Evolutionary conservation across 2,329 filamentous ascomycete species (phyloP).

Genomic region (Colletotrichum lentis): DNA sequence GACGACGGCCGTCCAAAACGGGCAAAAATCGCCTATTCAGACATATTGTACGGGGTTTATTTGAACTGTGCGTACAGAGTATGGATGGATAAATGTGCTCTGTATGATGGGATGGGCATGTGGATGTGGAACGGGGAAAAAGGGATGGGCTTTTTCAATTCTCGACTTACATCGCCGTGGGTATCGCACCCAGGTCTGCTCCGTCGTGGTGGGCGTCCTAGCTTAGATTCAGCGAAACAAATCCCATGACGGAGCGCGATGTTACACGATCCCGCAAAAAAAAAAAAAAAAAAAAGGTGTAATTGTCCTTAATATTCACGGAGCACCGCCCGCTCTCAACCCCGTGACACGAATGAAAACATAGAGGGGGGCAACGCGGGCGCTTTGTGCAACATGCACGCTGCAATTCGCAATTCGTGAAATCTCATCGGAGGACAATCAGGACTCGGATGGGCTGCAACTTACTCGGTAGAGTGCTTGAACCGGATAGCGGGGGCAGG

Average conservation of each 20-base stretch:
- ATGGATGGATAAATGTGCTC: too few species aligned
- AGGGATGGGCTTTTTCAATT: too few species aligned
- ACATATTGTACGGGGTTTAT: not conserved
- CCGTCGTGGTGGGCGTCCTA: constrained; percentile 18
- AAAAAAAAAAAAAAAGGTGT: too few species aligned
- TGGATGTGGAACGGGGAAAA: too few species aligned
- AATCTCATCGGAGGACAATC: not conserved
- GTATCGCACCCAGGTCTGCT: constrained; percentile 25
- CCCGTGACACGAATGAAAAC: constrained; percentile 16
- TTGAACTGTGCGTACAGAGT: not conserved
- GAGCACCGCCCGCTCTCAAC: not conserved
- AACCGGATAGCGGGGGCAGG: constrained; percentile 22
- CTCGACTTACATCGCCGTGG: constrained; percentile 28
- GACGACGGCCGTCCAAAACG: not conserved
- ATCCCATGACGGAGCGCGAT: not conserved
- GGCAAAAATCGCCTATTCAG: not conserved
- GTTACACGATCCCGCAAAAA: constrained; percentile 11
- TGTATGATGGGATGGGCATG: too few species aligned
- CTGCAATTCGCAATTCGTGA: not conserved
- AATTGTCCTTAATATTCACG: not conserved
- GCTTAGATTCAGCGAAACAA: not conserved
- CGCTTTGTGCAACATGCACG: constrained; percentile 6
- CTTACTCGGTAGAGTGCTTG: constrained; percentile 25
- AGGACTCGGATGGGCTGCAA: not conserved
- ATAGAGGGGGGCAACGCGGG: too few species aligned